Percentiles rank a stretch among this genome's conserved stretches.
These are phyloP conservation scores for Penicillium polonicum DNA, from an alignment of 2,329 filamentous ascomycete species.

Conservation along the genomic window DNA sequence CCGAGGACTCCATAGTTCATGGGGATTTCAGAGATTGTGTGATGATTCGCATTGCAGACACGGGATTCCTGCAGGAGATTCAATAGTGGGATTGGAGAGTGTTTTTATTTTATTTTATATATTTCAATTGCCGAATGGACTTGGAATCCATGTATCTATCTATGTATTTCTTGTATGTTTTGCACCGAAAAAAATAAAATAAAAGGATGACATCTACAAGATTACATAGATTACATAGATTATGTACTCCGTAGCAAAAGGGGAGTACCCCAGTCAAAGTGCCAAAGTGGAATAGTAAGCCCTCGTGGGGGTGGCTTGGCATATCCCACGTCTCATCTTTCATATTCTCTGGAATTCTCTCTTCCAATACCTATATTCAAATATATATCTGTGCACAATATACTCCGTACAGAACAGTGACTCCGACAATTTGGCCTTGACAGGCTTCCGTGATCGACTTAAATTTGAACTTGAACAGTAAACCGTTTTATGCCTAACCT, in stretches of 20 bases:
- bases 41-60: slow-evolving; percentile 10
- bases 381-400: not conserved
- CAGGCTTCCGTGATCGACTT: not conserved
- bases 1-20: not conserved
- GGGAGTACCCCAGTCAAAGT: not conserved
- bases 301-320: slow-evolving; percentile 3
- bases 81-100: not conserved
- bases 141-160: not conserved
- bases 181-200: not conserved
- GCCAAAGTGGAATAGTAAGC: not conserved
- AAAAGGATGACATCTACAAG: not conserved
- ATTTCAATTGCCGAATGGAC: not conserved
- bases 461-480: not conserved
- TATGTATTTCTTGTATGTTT: slow-evolving; percentile 4
- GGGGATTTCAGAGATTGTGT: not conserved
- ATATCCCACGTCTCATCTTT: not conserved
- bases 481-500: slow-evolving; percentile 6
- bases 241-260: no score
- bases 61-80: slow-evolving; percentile 2
- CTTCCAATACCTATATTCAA: not conserved
- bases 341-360: not conserved
- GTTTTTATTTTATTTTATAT: not conserved
- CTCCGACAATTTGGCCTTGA: not conserved
- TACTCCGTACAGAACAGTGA: not conserved
- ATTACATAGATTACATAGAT: no score